Percentiles rank a stretch among this genome's conserved stretches.
Evolutionary conservation across 208 protist species (phyloP).

Genomic region (Acanthamoeba castellanii): DNA sequence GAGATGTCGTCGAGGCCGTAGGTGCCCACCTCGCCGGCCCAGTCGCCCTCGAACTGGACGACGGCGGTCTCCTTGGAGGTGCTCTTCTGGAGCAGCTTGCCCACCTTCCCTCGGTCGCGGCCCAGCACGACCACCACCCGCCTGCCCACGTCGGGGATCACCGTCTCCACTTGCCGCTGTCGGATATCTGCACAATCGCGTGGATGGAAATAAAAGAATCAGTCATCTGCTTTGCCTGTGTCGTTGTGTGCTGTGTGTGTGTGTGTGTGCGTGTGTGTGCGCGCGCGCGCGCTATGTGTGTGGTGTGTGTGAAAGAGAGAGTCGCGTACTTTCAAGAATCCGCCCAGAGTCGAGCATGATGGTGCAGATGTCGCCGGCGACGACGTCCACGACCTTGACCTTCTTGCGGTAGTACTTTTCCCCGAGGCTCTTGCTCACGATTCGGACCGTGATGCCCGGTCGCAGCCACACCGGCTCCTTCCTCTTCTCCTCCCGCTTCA

Average conservation of each 20-base stretch:
- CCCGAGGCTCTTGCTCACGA: slow-evolving; percentile 59
- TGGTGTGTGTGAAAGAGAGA: neutral
- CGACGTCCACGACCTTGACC: slow-evolving; percentile 40
- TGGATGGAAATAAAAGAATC: neutral
- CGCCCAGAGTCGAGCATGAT: slow-evolving; percentile 16
- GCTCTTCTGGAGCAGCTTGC: slow-evolving; percentile 30
- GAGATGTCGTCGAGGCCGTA: slow-evolving; percentile 48
- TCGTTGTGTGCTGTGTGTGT: neutral
- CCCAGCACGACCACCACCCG: slow-evolving; percentile 46
- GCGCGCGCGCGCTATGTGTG: neutral
- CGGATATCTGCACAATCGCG: neutral
- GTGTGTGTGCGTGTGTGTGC: neutral
- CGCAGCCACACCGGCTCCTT: slow-evolving; percentile 35
- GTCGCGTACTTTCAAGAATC: slow-evolving; percentile 3
- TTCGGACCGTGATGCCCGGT: slow-evolving; percentile 2
- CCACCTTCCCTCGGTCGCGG: slow-evolving; percentile 31
- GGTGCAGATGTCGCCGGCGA: slow-evolving; percentile 45
- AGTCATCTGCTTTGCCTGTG: too few species aligned
- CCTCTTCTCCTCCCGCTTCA: neutral
- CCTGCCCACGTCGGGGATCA: slow-evolving; percentile 25
- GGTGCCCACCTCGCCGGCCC: slow-evolving; percentile 21
- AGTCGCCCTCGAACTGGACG: slow-evolving; percentile 43
- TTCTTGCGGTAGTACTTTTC: slow-evolving; percentile 65
- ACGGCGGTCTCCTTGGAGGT: slow-evolving; percentile 43
- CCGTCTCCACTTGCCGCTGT: slow-evolving; percentile 52